These are phyloP conservation scores for Croton setiger DNA, from an alignment of 441 rosid genomes.

Conservation along the genomic window DNA sequence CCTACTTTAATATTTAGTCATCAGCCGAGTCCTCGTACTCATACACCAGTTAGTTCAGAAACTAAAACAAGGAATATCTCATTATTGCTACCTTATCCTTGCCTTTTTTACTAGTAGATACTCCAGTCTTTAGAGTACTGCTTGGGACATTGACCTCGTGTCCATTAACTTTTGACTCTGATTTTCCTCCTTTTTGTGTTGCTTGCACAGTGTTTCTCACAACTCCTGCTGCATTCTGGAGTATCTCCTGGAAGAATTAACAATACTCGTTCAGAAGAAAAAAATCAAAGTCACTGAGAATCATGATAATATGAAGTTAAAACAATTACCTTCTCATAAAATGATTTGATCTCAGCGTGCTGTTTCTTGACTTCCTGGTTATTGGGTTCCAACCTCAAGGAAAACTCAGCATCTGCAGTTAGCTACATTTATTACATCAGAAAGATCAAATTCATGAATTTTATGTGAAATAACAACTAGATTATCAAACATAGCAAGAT, in stretches of 20 bases:
- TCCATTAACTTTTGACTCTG: conserved; percentile 35
- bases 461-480: not conserved
- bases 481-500: not conserved
- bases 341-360: conserved; percentile 57
- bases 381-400: conserved; percentile 76
- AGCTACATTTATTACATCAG: conserved; percentile 26
- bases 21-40: not conserved
- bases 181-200: conserved; percentile 35
- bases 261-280: conserved; percentile 8
- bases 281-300: conserved; percentile 4
- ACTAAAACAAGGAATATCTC: not conserved
- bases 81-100: conserved; percentile 39
- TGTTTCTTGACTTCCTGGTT: conserved; percentile 88
- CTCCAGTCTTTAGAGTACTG: conserved; percentile 30
- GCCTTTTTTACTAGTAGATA: conserved; percentile 39
- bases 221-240: conserved; percentile 56
- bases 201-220: conserved; percentile 47
- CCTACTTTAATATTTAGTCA: not conserved
- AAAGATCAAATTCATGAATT: conserved; percentile 19
- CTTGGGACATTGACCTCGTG: conserved; percentile 32
- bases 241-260: conserved; percentile 46
- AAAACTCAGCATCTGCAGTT: conserved; percentile 84
- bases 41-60: not conserved
- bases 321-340: conserved; percentile 63
- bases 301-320: not conserved